Conservation (phyloP, 371 early-diverging fungal species). For the Vairimorpha necatrix region DNA sequence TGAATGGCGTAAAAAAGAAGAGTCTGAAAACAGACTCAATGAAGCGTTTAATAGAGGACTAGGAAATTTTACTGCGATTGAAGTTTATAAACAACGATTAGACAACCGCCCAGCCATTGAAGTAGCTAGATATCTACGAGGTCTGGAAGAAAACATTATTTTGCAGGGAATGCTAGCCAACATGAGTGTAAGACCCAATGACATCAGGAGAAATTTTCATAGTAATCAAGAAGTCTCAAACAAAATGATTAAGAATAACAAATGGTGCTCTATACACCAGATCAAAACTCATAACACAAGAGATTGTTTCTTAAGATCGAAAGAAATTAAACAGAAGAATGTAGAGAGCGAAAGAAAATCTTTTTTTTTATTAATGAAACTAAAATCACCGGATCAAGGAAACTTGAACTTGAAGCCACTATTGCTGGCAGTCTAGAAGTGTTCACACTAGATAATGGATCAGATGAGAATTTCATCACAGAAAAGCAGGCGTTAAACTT, state of each 20-base stretch:
- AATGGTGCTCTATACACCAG: background rate
- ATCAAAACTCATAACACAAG: background rate
- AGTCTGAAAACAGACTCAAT: background rate
- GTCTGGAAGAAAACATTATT: background rate
- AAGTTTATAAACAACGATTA: background rate
- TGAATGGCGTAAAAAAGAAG: background rate
- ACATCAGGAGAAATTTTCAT: background rate
- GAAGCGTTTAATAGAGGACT: background rate
- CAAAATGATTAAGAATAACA: background rate
- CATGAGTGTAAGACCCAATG: background rate
- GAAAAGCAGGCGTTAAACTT: background rate
- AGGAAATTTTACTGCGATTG: background rate
- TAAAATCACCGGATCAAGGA: background rate
- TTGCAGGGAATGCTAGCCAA: background rate
- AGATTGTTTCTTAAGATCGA: background rate
- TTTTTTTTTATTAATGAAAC: background rate
- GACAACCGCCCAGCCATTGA: background rate
- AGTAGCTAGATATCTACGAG: background rate
- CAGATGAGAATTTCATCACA: background rate
- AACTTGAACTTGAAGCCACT: background rate
- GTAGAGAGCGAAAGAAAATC: background rate
- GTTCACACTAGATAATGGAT: constrained; percentile 1
- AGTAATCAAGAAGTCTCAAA: background rate
- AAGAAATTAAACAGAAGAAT: background rate
- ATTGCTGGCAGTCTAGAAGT: background rate